Conservation (phyloP, 495 filamentous ascomycete species). For the Penicillium arizonense region DNA sequence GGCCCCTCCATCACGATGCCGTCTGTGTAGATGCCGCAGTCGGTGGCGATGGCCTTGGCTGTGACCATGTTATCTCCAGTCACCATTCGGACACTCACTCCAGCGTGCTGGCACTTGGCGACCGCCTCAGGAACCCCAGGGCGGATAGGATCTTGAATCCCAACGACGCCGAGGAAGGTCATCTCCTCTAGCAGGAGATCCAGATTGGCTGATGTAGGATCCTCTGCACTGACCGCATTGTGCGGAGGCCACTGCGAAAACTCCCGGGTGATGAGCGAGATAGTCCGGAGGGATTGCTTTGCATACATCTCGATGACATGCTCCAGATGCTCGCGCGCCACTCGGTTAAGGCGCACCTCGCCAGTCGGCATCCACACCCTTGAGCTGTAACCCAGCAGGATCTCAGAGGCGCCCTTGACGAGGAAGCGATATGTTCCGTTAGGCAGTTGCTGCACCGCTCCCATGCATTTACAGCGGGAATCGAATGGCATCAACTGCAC, state of each 20-base stretch:
- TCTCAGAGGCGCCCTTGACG: slow-evolving; percentile 89
- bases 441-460: slow-evolving; percentile 63
- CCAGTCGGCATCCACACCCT: slow-evolving; percentile 47
- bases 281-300: slow-evolving; percentile 77
- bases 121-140: slow-evolving; percentile 75
- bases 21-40: slow-evolving; percentile 80
- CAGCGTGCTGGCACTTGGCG: slow-evolving; percentile 68
- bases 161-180: slow-evolving; percentile 74
- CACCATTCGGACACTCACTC: slow-evolving; percentile 89
- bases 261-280: slow-evolving; percentile 82
- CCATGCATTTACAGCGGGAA: slow-evolving; percentile 87
- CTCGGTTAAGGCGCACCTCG: slow-evolving; percentile 60
- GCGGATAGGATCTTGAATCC: slow-evolving; percentile 86
- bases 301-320: slow-evolving; percentile 77
- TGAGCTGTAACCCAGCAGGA: slow-evolving; percentile 59
- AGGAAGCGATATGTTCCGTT: slow-evolving; percentile 71
- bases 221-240: slow-evolving; percentile 58
- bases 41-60: slow-evolving; percentile 76
- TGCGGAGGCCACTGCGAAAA: slow-evolving; percentile 86
- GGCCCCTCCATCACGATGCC: slow-evolving; percentile 84
- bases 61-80: slow-evolving; percentile 86
- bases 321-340: slow-evolving; percentile 60
- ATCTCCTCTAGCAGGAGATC: slow-evolving; percentile 77
- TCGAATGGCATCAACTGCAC: slow-evolving; percentile 83
- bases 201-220: slow-evolving; percentile 65